Conservation (phyloP, 2,329 filamentous ascomycete genomes). For the Aspergillus piperis region DNA sequence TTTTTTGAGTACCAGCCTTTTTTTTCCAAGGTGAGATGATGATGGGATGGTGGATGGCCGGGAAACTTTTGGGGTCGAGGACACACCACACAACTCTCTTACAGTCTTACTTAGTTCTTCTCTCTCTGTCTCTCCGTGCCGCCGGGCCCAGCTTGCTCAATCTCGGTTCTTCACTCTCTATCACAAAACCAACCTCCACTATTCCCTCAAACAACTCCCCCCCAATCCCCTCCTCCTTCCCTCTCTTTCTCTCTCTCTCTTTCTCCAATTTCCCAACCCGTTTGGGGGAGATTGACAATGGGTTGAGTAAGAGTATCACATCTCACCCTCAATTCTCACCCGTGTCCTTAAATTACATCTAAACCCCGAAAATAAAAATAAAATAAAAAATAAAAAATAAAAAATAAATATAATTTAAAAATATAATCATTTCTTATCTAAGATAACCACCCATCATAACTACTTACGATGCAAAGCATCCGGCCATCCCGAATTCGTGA, state of each 20-base stretch:
- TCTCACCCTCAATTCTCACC: background rate
- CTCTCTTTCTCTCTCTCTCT: background rate
- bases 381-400: too few species aligned
- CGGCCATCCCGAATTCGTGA: conserved; percentile 27
- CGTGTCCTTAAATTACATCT: background rate
- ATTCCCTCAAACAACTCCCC: too few species aligned
- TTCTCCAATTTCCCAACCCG: too few species aligned
- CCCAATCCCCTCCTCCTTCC: background rate
- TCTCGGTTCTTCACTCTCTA: background rate
- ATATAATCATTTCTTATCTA: background rate
- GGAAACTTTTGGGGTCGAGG: background rate
- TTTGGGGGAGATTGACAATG: too few species aligned
- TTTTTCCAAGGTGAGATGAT: too few species aligned
- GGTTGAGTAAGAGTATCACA: background rate
- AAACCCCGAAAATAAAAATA: background rate
- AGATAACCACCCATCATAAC: conserved; percentile 2
- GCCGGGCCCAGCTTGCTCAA: background rate
- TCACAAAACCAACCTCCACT: too few species aligned
- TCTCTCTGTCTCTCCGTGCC: background rate
- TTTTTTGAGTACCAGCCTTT: background rate
- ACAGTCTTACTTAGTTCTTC: too few species aligned
- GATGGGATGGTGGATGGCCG: background rate
- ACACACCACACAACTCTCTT: background rate
- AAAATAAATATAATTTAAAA: too few species aligned
- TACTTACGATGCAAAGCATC: conserved; percentile 12